Evolutionary conservation across 805 yeast genomes (phyloP), one percentile per base, ranked within the genome.

Genomic region (Kodamaea kakaduensis): DNA sequence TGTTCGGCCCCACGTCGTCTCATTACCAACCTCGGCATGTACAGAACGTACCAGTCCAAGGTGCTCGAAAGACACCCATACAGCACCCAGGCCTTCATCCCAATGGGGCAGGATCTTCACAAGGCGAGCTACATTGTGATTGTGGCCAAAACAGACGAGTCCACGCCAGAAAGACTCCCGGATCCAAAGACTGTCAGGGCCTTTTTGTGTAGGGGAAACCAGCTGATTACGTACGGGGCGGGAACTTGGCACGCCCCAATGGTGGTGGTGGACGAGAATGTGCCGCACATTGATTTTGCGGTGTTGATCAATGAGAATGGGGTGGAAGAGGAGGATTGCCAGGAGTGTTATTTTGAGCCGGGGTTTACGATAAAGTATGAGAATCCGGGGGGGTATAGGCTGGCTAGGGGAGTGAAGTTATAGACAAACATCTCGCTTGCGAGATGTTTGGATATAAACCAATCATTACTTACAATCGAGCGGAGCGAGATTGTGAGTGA

Each of bases 211-310:
- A 71, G 62, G 37, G 96, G 95, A 0, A 81, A 84, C 54, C 96
- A 88, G 52, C 84, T 95, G 0, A 87, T 89, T 3, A 89, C 96
- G 0, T 88, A 88, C 55, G 94, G 88, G 0, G 75, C 73, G 9
- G 86, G 83, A 1, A 75, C 81, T 4, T 89, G 97, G 97, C 97
- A 89, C 55, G 95, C 97, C 0, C 97, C 97, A 3, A 89, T 89
- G 97, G 81, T 90, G 15, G 90, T 86, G 2, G 56, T 87, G 7
- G 81, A 79, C 21, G 77, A 73, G 17, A 62, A 64, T 4, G 61
- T 81, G 9, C 54, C 60, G 0, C 55, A 63, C 38, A 56, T 67
- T 17, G 96, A 90, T 51, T 90, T 89, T 61, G 89, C 86, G 2
- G 97, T 90, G n/a, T 62, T 88, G 35, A 81, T 86, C 20, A 83